These are phyloP conservation scores for Fusarium sp. DNA, from an alignment of 2,329 filamentous ascomycete species.

Conservation along the genomic window DNA sequence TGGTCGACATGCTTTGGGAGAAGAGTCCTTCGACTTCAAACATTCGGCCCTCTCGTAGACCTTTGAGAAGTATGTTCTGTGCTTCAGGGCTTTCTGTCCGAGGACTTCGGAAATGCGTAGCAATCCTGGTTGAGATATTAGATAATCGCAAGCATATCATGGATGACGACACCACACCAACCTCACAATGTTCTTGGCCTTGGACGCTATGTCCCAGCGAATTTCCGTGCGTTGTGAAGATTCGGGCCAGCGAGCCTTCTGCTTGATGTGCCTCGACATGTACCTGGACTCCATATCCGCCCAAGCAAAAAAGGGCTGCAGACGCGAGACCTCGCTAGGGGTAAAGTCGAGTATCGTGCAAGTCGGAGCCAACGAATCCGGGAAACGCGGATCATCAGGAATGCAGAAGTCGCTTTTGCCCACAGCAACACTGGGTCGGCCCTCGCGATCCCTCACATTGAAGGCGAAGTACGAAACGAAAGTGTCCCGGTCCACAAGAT, in stretches of 20 bases:
- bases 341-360: background rate
- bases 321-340: background rate
- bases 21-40: background rate
- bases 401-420: background rate
- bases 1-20: background rate
- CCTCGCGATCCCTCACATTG: background rate
- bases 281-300: background rate
- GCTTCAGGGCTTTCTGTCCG: background rate
- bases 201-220: background rate
- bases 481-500: background rate
- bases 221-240: background rate
- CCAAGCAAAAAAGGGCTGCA: background rate
- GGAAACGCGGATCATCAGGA: background rate
- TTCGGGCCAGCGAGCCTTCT: background rate
- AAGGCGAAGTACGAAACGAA: background rate
- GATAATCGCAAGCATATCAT: no score
- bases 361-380: background rate
- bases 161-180: no score
- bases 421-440: background rate
- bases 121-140: background rate
- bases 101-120: background rate
- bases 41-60: background rate
- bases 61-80: background rate
- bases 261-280: background rate
- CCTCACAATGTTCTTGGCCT: background rate